Conservation (phyloP, 495 filamentous ascomycete genomes). For the Aspergillus bridgeri region DNA sequence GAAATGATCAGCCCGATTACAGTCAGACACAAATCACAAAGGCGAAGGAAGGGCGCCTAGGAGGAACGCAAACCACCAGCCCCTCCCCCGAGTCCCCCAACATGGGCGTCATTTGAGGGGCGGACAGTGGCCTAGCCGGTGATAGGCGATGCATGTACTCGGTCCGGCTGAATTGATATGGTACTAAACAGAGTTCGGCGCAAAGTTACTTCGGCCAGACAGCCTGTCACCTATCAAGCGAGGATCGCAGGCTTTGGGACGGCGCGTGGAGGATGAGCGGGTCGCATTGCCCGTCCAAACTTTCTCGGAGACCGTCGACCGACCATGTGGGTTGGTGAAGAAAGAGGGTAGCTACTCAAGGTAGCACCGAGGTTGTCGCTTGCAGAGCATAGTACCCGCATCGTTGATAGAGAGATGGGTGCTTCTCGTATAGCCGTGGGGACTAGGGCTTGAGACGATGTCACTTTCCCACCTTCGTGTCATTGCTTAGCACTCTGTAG, state of each 20-base stretch:
- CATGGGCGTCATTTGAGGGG: background rate
- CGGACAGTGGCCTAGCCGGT: background rate
- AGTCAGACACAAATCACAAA: background rate
- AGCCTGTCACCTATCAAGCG: background rate
- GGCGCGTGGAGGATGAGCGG: background rate
- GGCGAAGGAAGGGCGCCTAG: background rate
- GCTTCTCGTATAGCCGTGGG: background rate
- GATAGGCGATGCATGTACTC: background rate
- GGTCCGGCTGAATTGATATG: background rate
- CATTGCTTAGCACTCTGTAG: background rate
- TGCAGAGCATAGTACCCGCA: background rate
- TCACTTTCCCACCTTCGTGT: background rate
- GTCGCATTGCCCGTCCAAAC: background rate
- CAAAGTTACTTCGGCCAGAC: background rate
- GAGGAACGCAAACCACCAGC: no score
- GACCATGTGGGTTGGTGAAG: background rate
- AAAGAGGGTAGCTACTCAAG: background rate
- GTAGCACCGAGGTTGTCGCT: background rate
- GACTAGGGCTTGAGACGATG: background rate
- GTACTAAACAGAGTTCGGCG: background rate
- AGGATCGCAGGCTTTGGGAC: background rate
- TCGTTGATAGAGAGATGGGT: background rate
- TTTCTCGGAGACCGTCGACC: background rate
- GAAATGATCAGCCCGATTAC: slow-evolving; percentile 16
- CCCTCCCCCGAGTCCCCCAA: background rate